A percentile compares a stretch with the other conserved stretches of the same genome.
Conservation (phyloP, 2,329 filamentous ascomycete species). For the Aureobasidium sp. region DNA sequence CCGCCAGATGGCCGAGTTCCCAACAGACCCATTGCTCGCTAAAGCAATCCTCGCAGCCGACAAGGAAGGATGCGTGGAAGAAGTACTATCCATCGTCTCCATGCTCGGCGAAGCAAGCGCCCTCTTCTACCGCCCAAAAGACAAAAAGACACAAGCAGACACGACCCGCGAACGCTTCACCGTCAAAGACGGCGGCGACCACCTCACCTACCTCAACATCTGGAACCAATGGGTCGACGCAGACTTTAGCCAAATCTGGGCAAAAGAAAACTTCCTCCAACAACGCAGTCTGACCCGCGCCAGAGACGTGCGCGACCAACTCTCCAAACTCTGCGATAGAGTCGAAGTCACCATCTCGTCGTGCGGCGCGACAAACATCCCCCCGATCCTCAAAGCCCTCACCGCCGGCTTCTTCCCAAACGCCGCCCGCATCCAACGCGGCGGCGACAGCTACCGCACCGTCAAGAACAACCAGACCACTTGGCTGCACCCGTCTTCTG, state of each 20-base stretch:
- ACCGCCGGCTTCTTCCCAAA: constrained; percentile 93
- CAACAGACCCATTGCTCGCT: constrained; percentile 83
- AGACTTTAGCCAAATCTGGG: constrained; percentile 82
- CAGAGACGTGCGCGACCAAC: constrained; percentile 85
- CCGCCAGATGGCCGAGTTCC: constrained; percentile 91
- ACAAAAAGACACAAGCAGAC: constrained; percentile 95
- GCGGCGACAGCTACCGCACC: constrained; percentile 82
- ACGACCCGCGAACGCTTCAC: constrained; percentile 84
- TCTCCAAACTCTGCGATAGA: constrained; percentile 84
- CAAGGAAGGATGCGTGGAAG: constrained; percentile 86
- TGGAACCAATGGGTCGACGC: constrained; percentile 94
- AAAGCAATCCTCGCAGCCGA: constrained; percentile 84
- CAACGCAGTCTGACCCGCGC: constrained; percentile 83
- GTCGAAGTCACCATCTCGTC: constrained; percentile 72
- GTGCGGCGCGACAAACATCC: constrained; percentile 62
- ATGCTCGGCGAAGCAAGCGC: constrained; percentile 86
- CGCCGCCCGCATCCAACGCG: constrained; percentile 72
- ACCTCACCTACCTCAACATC: constrained; percentile 80
- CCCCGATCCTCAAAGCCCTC: constrained; percentile 78
- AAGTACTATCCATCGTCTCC: constrained; percentile 85
- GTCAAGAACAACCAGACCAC: constrained; percentile 86
- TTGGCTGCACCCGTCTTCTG: constrained; percentile 83
- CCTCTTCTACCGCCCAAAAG: constrained; percentile 89
- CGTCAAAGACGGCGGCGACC: constrained; percentile 83
- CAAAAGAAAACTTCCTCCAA: constrained; percentile 88